Base-by-base conservation (phyloP, 1,284 basidiomycete species). In the Boletus smithii region DNA sequence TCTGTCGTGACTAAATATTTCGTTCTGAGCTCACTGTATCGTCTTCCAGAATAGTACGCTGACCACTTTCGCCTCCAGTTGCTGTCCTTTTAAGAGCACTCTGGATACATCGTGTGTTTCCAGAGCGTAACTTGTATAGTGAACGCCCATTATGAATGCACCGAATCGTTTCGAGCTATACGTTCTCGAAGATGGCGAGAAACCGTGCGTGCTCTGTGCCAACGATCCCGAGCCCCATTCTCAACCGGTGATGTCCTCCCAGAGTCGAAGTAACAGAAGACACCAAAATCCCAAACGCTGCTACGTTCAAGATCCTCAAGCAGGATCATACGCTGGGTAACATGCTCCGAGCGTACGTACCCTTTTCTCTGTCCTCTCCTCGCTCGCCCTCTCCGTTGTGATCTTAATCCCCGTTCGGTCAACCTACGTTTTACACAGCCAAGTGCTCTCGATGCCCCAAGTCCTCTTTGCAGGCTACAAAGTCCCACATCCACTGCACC, bases 251-350 rank as follows among this genome's bases (percentile, higher is more conserved):
- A 35, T 23, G 2, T 45, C 41, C 24, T 46, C 40, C 37, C 61
- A 95, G 94, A 40, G 83, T 98, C 50, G 90, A 94, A 62, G 78
- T 98, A 46, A 83, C 82, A 10, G 95, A 98, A 70, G 95, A 99
- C 70, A 95, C 93, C 39, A 97, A 95, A 72, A 91, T 99, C 50
- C 93, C 95, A 1, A 97, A 98, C 63, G 94, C 95, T 0, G 94
- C 94, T 13, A 97, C 94, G 0, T 81, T 99, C 56, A 89, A 91
- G 59, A 78, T 99, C 58, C 80, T 93, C 56, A 97, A 97, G 73
- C 94, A 98, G 67, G 97, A 99, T 65, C 97, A 99, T 63, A 99
- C 97, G 0, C 73, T 99, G 8, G 95, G 86, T 6, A 97, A 97
- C 71, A 91, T 99, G 89, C 76, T 99, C 16, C 83, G 97, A 60